Conservation (phyloP, 2,329 filamentous ascomycete genomes). For the Ophiostoma sp. region DNA sequence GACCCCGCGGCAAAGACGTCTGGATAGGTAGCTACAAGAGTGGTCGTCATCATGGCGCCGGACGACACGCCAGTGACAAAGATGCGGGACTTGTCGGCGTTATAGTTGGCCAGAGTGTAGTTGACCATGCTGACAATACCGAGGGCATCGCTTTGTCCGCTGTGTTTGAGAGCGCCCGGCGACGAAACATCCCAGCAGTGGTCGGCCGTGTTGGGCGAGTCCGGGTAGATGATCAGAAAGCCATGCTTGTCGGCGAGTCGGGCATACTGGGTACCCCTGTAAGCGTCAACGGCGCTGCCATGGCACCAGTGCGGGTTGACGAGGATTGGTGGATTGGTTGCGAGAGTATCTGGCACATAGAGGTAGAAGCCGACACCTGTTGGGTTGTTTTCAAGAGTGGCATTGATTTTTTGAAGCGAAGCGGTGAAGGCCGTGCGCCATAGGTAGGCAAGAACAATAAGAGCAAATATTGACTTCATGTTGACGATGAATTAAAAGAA, state of each 20-base stretch:
- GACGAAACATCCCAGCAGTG: slow-evolving; percentile 62
- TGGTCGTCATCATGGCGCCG: neutral
- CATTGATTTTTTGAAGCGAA: slow-evolving; percentile 20
- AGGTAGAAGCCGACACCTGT: slow-evolving; percentile 55
- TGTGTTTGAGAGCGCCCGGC: slow-evolving; percentile 46
- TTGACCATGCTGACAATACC: slow-evolving; percentile 51
- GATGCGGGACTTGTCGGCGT: neutral
- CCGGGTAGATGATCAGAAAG: slow-evolving; percentile 51
- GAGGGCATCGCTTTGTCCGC: neutral
- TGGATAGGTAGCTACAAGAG: neutral
- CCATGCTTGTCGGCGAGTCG: slow-evolving; percentile 54
- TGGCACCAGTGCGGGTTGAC: slow-evolving; percentile 60
- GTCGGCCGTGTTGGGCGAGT: slow-evolving; percentile 41
- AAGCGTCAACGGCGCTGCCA: slow-evolving; percentile 53
- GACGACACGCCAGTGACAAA: neutral
- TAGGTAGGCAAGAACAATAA: neutral
- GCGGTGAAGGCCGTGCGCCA: neutral
- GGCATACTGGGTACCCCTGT: slow-evolving; percentile 53
- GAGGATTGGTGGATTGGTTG: slow-evolving; percentile 50
- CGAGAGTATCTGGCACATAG: slow-evolving; percentile 46
- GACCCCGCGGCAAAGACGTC: neutral
- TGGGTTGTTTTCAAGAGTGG: slow-evolving; percentile 47
- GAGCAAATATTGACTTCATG: neutral
- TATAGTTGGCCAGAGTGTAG: slow-evolving; percentile 42
- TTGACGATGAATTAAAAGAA: neutral